Evolutionary conservation across 208 protist genomes (phyloP).

Genomic region (Herpetomonas tarakana): DNA sequence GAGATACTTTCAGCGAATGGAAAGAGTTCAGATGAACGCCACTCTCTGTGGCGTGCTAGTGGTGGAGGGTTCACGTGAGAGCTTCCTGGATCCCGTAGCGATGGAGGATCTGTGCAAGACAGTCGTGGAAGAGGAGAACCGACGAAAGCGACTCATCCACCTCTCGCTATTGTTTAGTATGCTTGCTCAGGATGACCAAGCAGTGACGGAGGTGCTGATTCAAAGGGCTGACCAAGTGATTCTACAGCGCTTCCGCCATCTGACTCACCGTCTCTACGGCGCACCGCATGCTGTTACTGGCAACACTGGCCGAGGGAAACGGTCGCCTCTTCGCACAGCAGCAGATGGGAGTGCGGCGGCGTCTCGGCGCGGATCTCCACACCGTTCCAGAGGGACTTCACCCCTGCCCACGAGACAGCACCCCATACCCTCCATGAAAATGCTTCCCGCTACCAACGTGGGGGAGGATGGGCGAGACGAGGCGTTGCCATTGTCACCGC

Average conservation of each 20-base stretch:
- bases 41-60: slow-evolving; percentile 61
- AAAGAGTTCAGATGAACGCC: slow-evolving; percentile 50
- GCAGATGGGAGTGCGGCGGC: not conserved
- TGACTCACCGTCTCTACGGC: slow-evolving; percentile 67
- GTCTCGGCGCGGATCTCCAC: slow-evolving; percentile 6
- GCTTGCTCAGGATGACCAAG: slow-evolving; percentile 81
- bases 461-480: not conserved
- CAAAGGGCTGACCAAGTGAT: slow-evolving; percentile 54
- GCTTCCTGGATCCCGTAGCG: slow-evolving; percentile 73
- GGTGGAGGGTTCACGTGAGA: slow-evolving; percentile 76
- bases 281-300: slow-evolving; percentile 10
- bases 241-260: slow-evolving; percentile 61
- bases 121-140: slow-evolving; percentile 59
- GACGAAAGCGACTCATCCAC: slow-evolving; percentile 64
- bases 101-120: slow-evolving; percentile 74
- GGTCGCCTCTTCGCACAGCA: not conserved
- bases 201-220: slow-evolving; percentile 52
- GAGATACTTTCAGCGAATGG: slow-evolving; percentile 42
- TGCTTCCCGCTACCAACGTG: not conserved
- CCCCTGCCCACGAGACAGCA: not conserved
- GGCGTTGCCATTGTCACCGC: not conserved
- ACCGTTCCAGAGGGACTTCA: not conserved
- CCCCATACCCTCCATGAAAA: not conserved
- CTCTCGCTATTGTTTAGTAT: slow-evolving; percentile 81
- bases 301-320: not conserved